phyloP scores from a whole-genome alignment of 2,329 filamentous ascomycete species.

The Karstenula rhodostoma region DNA sequence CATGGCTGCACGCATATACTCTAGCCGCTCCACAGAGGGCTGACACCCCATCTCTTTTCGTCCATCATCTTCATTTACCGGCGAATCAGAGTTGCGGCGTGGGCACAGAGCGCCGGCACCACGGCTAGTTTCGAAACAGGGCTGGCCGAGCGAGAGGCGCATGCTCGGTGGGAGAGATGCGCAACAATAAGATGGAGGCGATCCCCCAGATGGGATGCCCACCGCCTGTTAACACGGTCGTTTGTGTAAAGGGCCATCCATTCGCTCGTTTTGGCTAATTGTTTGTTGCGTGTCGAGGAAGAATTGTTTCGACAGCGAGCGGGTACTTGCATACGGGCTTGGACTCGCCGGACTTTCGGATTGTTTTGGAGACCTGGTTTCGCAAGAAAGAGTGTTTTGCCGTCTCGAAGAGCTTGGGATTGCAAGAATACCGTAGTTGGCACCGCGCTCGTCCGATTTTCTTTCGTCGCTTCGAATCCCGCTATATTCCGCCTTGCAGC shows the following conservation, averaged over 20 bases:
- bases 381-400: background rate
- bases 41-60: slow-evolving; percentile 13
- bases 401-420: background rate
- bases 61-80: slow-evolving; percentile 1
- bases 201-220: slow-evolving; percentile 2
- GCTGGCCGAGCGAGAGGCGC: slow-evolving; percentile 11
- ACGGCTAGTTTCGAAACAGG: slow-evolving; percentile 16
- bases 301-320: slow-evolving; percentile 9
- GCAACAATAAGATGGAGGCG: slow-evolving; percentile 14
- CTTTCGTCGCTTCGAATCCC: slow-evolving; percentile 15
- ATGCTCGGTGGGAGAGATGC: slow-evolving; percentile 13
- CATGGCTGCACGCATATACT: slow-evolving; percentile 4
- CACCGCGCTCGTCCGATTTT: background rate
- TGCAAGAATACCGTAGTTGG: background rate
- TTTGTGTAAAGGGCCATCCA: background rate
- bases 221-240: slow-evolving; percentile 3
- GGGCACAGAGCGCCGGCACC: slow-evolving; percentile 8
- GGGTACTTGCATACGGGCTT: slow-evolving; percentile 10
- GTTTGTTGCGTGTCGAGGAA: background rate
- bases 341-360: slow-evolving; percentile 3
- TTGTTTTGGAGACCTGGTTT: background rate
- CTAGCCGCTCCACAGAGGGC: slow-evolving; percentile 18
- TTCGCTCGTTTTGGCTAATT: background rate
- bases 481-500: slow-evolving; percentile 19
- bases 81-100: slow-evolving; percentile 9